Evolutionary conservation across 2,329 filamentous ascomycete species (phyloP), one percentile per base, ranked within the genome.

Genomic region (Aspergillus sp.): DNA sequence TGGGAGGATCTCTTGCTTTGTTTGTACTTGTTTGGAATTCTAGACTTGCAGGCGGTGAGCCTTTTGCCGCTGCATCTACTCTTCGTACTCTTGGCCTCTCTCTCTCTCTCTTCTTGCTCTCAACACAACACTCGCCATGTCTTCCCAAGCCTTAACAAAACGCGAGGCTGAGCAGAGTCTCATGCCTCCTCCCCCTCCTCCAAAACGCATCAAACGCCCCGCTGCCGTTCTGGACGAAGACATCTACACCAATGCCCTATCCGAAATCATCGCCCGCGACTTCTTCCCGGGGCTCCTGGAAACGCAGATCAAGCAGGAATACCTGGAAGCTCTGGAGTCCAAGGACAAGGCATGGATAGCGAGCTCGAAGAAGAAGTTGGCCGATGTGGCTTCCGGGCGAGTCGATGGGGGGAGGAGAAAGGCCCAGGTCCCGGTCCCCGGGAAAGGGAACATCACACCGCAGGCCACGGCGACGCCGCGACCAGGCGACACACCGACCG

Each of bases 231-330:
- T 98, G 16, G 86, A 94, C 57, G 91, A 98, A 68, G 89, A 98
- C 47, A 78, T 82, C 33, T 98, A 98, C 60, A 91, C 86, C 2
- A 78, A 86, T 36, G 82, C 84, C 1, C 70, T 98, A 16, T 94
- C 88, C 0, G 81, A 91, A 47, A 96, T 98, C 53, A 94, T 98
- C 42, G 85, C 86, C 7, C 79, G 91, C 44, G 91, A 98, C 67
- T 98, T 93, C 67, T 98, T 96, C 51, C 91, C 91, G 0, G 91
- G 89, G 0, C 70, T 98, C 0, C 66, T 88, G 4, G 86, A 96
- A 56, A 80, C 79, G 10, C 79, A 93, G 48, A 81, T 80, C 1
- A 86, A 95, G 57, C 80, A 86, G 55, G 91, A 98, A 49, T 96
- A 95, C 47, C 69, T 98, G 17, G 81, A 93, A 51, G 91, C 91